Base-by-base conservation (phyloP, 129 eudicot species). In the Centella asiatica region DNA sequence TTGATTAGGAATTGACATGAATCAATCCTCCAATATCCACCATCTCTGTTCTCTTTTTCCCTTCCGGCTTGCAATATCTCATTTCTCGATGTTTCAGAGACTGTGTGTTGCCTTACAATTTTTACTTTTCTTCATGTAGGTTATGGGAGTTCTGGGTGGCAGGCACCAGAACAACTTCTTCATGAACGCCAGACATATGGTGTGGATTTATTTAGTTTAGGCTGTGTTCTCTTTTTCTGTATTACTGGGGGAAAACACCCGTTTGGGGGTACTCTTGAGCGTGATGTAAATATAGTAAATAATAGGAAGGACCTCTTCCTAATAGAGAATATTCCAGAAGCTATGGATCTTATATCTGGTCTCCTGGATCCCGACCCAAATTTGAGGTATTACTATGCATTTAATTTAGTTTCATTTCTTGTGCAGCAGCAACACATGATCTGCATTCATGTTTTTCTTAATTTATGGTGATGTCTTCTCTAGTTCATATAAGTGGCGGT, bases 61-160 rank as follows among this genome's bases (percentile, higher is more conserved):
- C n/a, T n/a, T n/a, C n/a, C n/a, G n/a, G n/a, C n/a, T n/a, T n/a
- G n/a, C n/a, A n/a, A n/a, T n/a, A n/a, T n/a, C n/a, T n/a, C n/a
- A n/a, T n/a, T n/a, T n/a, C n/a, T n/a, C n/a, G n/a, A n/a, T n/a
- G n/a, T n/a, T n/a, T n/a, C n/a, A n/a, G n/a, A n/a, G n/a, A n/a
- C n/a, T 54, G 26, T 59, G 49, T 33, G n/a, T 32, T 39, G 4
- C n/a, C 26, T 29, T 28, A 22, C 32, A 6, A 7, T 31, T 57
- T 18, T 19, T 15, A 44, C 31, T 0, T 60, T 57, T 23, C 44
- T 1, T 19, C 17, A 24, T 64, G 45, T 57, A 89, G 97, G 97
- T 63, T 72, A 54, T 66, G 97, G 97, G 44, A 89, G 88, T 82
- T 85, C 97, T 29, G 97, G 97, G 39, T 89, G 97, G 97, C 95